Evolutionary conservation across 306 rosid species (phyloP), one percentile per base, ranked within the genome.

Genomic region (Medicago ruthenica): DNA sequence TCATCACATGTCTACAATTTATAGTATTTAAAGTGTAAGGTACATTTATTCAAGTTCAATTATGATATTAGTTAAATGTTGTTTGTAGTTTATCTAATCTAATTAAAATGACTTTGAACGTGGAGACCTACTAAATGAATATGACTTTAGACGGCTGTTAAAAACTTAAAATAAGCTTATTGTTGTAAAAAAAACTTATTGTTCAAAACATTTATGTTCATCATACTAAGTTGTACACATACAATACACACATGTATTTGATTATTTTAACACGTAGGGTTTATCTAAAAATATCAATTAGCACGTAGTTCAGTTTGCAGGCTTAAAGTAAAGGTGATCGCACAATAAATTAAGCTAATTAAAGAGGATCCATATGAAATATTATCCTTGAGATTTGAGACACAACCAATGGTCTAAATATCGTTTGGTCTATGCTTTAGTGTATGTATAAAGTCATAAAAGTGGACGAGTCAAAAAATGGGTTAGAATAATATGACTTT

Each of bases 391-490:
- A 82, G 83, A 74, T 59, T 71, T 75, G 76, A 45, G 65, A 71
- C 78, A 79, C 39, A 58, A 74, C 4, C 4, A 42, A 64, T 42
- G 48, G 75, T 21, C 61, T 74, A 27, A 34, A 36, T 37, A 36
- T 62, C 8, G 18, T 62, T 62, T 9, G 6, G 51, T 22, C 2
- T 55, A 47, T 74, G 71, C 54, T 72, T 41, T 64, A 2, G 42
- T 42, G 61, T 36, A 17, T 62, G 34, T 50, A 22, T 58, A 58
- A 63, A 68, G 48, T 57, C 34, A 39, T 42, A 69, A 80, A 79
- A 79, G 86, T 39, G 83, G 62, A 79, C 36, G 77, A 73, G 90
- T 87, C 86, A 86, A 86, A 84, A 79, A 77, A 62, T 74, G 70
- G 58, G 9, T 64, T 63, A 73, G 51, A 58, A 53, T 67, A 57